Conservation (phyloP, 345 rosid genomes). For the Cardamine occulta region DNA sequence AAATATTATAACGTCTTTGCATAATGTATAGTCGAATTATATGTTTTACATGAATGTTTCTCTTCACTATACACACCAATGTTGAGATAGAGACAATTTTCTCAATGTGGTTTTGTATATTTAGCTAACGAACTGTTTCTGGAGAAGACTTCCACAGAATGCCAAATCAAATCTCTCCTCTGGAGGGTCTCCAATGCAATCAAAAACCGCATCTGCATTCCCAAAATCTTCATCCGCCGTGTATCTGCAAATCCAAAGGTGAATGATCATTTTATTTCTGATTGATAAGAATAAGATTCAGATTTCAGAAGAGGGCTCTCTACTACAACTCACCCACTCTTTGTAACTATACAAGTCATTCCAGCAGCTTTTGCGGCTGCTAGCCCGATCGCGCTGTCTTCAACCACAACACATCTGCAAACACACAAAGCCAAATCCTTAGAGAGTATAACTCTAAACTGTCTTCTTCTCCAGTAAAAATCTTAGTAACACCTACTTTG, state of each 20-base stretch:
- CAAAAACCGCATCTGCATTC: constrained; percentile 88
- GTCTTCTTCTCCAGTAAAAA: background rate
- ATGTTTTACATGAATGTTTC: constrained; percentile 1
- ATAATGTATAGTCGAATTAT: background rate
- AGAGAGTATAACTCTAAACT: background rate
- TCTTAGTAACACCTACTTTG: constrained; percentile 55
- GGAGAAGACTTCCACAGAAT: constrained; percentile 78
- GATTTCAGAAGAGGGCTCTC: background rate
- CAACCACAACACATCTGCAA: constrained; percentile 83
- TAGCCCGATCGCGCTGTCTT: constrained; percentile 91
- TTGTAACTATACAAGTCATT: constrained; percentile 92
- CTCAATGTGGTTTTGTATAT: background rate
- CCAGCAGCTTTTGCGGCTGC: constrained; percentile 98
- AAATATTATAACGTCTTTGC: background rate
- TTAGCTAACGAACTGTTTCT: constrained; percentile 73
- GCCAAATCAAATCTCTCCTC: constrained; percentile 80
- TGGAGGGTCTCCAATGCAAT: constrained; percentile 96
- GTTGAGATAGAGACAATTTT: constrained; percentile 10
- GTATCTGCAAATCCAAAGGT: constrained; percentile 56
- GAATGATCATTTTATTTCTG: background rate
- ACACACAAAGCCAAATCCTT: background rate
- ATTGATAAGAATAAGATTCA: background rate
- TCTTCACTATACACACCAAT: constrained; percentile 7
- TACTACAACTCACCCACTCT: constrained; percentile 68
- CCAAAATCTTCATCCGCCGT: constrained; percentile 85